Conservation (phyloP, 164 flowering plant genomes). For the Magnolia sinica region DNA sequence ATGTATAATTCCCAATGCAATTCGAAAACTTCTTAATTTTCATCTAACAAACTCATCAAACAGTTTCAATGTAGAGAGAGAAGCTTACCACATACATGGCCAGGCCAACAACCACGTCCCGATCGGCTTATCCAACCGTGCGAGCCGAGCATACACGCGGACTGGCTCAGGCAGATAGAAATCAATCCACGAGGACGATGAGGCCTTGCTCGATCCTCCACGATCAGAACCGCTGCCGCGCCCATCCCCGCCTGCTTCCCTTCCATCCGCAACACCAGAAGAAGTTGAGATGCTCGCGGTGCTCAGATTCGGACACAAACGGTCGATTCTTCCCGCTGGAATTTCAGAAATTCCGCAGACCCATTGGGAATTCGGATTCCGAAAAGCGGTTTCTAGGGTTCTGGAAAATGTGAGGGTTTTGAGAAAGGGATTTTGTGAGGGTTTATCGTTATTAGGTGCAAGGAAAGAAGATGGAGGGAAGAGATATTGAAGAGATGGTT, state of each 20-base stretch:
- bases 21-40: too few relatives aligned
- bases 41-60: background rate
- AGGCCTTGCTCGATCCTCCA: constrained; percentile 3
- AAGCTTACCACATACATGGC: constrained; percentile 92
- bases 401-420: constrained; percentile 2
- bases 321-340: background rate
- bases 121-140: constrained; percentile 90
- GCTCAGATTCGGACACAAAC: background rate
- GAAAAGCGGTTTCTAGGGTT: constrained; percentile 4
- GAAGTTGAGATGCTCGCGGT: constrained; percentile 17
- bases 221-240: constrained; percentile 9
- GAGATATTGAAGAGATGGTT: constrained; percentile 7
- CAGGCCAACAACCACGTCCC: constrained; percentile 98
- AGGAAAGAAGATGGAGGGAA: background rate
- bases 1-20: too few relatives aligned
- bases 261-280: constrained; percentile 6
- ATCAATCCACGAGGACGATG: constrained; percentile 64
- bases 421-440: background rate
- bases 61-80: background rate
- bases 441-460: background rate
- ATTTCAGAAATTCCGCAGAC: background rate
- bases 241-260: constrained; percentile 11
- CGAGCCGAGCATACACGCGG: constrained; percentile 76
- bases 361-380: background rate
- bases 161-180: constrained; percentile 49